A percentile compares a stretch with the other conserved stretches of the same genome.
Conservation (phyloP, 257 asterid species). For the Solanum pinnatisectum region DNA sequence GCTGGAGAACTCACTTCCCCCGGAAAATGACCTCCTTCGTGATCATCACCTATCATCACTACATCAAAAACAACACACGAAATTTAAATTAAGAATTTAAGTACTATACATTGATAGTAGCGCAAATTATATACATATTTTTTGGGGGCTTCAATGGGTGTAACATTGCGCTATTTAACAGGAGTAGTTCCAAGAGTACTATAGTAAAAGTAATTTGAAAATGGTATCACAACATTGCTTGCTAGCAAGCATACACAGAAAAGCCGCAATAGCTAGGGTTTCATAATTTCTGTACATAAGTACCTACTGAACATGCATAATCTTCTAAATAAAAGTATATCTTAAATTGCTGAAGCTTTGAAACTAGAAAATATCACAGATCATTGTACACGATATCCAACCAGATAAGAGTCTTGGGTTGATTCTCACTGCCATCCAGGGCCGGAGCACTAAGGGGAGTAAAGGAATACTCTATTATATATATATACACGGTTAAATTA, state of each 20-base stretch:
- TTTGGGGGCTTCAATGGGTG: not conserved
- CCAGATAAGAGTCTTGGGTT: not conserved
- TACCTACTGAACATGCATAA: not conserved
- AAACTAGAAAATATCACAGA: not conserved
- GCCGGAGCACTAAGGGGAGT: not conserved
- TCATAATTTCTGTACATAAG: not conserved
- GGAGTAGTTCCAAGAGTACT: not conserved
- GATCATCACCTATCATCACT: constrained; percentile 14
- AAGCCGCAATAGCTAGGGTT: constrained; percentile 21
- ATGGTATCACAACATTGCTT: not conserved
- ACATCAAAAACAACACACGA: not conserved
- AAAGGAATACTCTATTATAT: not conserved
- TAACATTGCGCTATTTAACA: not conserved
- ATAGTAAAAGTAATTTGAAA: not conserved
- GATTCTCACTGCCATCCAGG: not conserved
- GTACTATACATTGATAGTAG: not conserved
- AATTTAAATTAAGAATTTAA: not conserved
- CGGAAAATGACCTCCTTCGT: constrained; percentile 49
- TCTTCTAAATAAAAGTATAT: not conserved
- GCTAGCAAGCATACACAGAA: not conserved
- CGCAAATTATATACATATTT: not conserved
- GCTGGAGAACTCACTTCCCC: constrained; percentile 60
- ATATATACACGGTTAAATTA: not conserved
- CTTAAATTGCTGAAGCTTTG: not conserved
- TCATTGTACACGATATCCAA: not conserved